These are phyloP conservation scores for Wickerhamomyces bovis DNA, from an alignment of 805 yeast species.

Conservation along the genomic window DNA sequence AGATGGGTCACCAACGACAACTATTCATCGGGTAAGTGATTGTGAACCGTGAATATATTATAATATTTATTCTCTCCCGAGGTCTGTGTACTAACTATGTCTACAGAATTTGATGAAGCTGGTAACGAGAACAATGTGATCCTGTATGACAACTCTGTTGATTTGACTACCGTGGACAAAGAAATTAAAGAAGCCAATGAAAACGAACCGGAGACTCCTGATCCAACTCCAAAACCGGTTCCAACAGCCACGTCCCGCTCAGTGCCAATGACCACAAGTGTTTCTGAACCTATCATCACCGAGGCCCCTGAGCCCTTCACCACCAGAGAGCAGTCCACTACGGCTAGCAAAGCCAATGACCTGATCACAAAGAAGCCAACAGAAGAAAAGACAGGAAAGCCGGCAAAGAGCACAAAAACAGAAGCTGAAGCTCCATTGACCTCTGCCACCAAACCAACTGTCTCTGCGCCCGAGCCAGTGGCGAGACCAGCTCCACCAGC, in stretches of 20 bases:
- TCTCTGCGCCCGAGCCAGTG: constrained; percentile 1
- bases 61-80: too few relatives aligned
- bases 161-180: neutral
- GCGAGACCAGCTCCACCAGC: neutral
- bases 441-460: neutral
- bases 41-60: constrained; percentile 9
- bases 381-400: neutral
- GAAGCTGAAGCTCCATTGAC: constrained; percentile 1
- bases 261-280: neutral
- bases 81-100: constrained; percentile 19
- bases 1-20: constrained; percentile 16
- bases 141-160: constrained; percentile 10
- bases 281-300: neutral
- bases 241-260: neutral
- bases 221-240: constrained; percentile 18
- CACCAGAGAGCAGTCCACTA: neutral
- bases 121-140: constrained; percentile 35
- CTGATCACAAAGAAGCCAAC: neutral
- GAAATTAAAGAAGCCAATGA: neutral
- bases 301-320: neutral
- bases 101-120: constrained; percentile 27
- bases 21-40: constrained; percentile 17
- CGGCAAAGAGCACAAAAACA: neutral
- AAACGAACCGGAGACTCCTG: constrained; percentile 25
- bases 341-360: neutral